Conservation (phyloP, 805 yeast genomes). For the Candida glaebosa region DNA sequence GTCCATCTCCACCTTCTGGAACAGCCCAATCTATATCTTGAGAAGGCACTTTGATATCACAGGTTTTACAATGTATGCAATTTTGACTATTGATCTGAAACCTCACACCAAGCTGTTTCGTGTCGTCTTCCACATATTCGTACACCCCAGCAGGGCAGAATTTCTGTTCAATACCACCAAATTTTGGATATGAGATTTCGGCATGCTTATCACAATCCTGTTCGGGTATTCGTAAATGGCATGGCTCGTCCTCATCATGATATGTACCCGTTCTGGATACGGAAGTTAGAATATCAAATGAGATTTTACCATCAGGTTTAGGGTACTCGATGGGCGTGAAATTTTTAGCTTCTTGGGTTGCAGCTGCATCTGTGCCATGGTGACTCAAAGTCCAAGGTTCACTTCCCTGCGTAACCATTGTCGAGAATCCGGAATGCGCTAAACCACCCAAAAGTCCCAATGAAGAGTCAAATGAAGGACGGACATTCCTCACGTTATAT, state of each 20-base stretch:
- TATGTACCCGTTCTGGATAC: slow-evolving; percentile 95
- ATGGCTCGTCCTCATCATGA: slow-evolving; percentile 91
- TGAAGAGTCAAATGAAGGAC: slow-evolving; percentile 83
- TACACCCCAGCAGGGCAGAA: slow-evolving; percentile 99
- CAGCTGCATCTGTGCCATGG: slow-evolving; percentile 64
- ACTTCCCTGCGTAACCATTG: slow-evolving; percentile 72
- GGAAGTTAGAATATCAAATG: slow-evolving; percentile 91
- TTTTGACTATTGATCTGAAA: slow-evolving; percentile 95
- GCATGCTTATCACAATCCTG: slow-evolving; percentile 70
- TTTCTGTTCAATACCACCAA: slow-evolving; percentile 81
- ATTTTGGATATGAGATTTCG: slow-evolving; percentile 64
- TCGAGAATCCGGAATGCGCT: slow-evolving; percentile 77
- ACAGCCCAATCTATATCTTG: slow-evolving; percentile 95
- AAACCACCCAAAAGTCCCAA: slow-evolving; percentile 82
- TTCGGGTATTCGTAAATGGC: slow-evolving; percentile 68
- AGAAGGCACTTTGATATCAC: slow-evolving; percentile 94
- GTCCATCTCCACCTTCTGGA: slow-evolving; percentile 99
- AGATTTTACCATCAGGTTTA: slow-evolving; percentile 90
- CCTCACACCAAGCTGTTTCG: slow-evolving; percentile 57
- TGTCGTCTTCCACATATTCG: slow-evolving; percentile 78
- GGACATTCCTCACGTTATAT: slow-evolving; percentile 78
- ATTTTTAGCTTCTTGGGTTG: slow-evolving; percentile 65
- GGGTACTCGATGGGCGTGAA: slow-evolving; percentile 80
- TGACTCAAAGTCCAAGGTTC: slow-evolving; percentile 87
- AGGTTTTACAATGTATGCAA: slow-evolving; percentile 97